A percentile compares a stretch with the other conserved stretches of the same genome.
These are phyloP conservation scores for Odonthalia washingtoniensis DNA, from an alignment of 31 red algal genomes.

Conservation along the genomic window DNA sequence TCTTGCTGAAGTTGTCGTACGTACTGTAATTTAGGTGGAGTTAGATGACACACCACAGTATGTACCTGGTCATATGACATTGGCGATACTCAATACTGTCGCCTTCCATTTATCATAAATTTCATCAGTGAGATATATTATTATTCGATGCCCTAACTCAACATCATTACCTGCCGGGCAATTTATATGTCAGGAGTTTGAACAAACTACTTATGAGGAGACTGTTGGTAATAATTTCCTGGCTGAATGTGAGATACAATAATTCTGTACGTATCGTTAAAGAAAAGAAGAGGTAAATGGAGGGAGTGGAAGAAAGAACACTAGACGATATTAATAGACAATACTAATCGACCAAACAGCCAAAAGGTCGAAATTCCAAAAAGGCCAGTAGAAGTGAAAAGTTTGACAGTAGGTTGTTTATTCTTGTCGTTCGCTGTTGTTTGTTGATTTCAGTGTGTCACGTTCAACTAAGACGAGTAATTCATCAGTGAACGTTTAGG, in stretches of 20 bases:
- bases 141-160: constrained; percentile 39
- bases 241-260: constrained; percentile 77
- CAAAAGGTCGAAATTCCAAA: too few relatives aligned
- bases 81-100: constrained; percentile 51
- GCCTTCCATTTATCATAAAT: constrained; percentile 48
- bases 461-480: too few relatives aligned
- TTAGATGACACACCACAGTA: constrained; percentile 69
- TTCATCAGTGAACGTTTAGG: too few relatives aligned
- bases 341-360: too few relatives aligned
- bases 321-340: too few relatives aligned
- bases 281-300: too few relatives aligned
- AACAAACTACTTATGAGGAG: constrained; percentile 58
- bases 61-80: constrained; percentile 62
- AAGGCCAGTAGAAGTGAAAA: too few relatives aligned
- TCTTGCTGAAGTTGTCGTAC: constrained; percentile 22
- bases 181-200: constrained; percentile 48
- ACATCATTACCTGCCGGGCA: constrained; percentile 44
- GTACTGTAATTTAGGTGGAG: constrained; percentile 56
- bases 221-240: constrained; percentile 54
- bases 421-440: too few relatives aligned
- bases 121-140: constrained; percentile 44
- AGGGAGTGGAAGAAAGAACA: too few relatives aligned
- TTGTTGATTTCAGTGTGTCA: too few relatives aligned
- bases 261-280: constrained; percentile 56
- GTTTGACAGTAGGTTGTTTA: too few relatives aligned